A percentile compares a stretch with the other conserved stretches of the same genome.
Evolutionary conservation across 2,329 filamentous ascomycete species (phyloP).

Genomic region (Hypoxylon sp.): DNA sequence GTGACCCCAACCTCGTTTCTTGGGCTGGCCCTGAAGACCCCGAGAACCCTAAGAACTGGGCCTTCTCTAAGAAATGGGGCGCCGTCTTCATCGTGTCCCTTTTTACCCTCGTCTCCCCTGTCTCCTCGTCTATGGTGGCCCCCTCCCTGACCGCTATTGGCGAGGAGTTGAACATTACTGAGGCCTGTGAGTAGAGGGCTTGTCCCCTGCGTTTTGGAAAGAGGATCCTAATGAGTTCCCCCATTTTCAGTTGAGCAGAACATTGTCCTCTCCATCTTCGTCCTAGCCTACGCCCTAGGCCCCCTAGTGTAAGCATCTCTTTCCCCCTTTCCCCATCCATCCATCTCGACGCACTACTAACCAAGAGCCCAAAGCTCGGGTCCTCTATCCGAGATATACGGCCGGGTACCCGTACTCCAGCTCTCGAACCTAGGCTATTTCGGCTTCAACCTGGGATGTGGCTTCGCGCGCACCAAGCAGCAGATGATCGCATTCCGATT

Average conservation of each 20-base stretch:
- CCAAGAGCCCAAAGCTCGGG: slow-evolving; percentile 54
- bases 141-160: slow-evolving; percentile 66
- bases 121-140: slow-evolving; percentile 71
- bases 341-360: slow-evolving; percentile 17
- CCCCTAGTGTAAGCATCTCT: slow-evolving; percentile 59
- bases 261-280: slow-evolving; percentile 65
- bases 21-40: slow-evolving; percentile 69
- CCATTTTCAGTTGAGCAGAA: slow-evolving; percentile 56
- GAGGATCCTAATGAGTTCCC: slow-evolving; percentile 2
- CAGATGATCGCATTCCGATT: slow-evolving; percentile 73
- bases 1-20: slow-evolving; percentile 60
- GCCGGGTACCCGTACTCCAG: slow-evolving; percentile 68
- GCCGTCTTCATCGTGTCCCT: slow-evolving; percentile 68
- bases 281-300: slow-evolving; percentile 68
- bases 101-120: slow-evolving; percentile 73
- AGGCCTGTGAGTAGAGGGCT: slow-evolving; percentile 50
- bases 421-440: slow-evolving; percentile 64
- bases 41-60: slow-evolving; percentile 70
- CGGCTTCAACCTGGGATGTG: slow-evolving; percentile 73
- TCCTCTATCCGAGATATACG: slow-evolving; percentile 69
- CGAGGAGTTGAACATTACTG: slow-evolving; percentile 67
- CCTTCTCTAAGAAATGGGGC: slow-evolving; percentile 68
- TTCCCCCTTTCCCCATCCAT: neutral
- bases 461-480: slow-evolving; percentile 65
- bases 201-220: neutral